A percentile compares a stretch with the other conserved stretches of the same genome.
phyloP scores from a whole-genome alignment of 2,329 filamentous ascomycete species.

The Furcasterigmium furcatum region DNA sequence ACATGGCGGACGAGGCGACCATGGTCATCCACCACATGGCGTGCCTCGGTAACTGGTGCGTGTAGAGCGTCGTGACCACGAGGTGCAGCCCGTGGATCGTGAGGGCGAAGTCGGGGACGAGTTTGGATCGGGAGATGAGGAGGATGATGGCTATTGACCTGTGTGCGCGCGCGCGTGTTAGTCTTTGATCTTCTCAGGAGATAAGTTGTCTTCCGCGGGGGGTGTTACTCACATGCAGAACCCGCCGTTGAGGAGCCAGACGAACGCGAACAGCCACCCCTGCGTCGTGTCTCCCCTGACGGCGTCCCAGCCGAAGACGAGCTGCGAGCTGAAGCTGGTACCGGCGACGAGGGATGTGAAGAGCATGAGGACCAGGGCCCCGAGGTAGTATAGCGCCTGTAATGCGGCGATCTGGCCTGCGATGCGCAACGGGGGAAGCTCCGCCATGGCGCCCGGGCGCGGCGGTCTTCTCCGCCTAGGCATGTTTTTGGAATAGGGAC shows the following conservation, averaged over 20 bases:
- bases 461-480: constrained; percentile 54
- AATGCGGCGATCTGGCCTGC: constrained; percentile 55
- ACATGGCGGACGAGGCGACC: constrained; percentile 39
- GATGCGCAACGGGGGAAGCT: constrained; percentile 59
- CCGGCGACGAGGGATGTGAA: constrained; percentile 60
- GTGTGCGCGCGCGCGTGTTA: constrained; percentile 3
- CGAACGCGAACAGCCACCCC: constrained; percentile 56
- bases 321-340: constrained; percentile 45
- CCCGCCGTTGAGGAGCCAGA: constrained; percentile 55
- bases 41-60: constrained; percentile 70
- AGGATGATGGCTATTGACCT: constrained; percentile 83
- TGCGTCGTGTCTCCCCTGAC: constrained; percentile 60
- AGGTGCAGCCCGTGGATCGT: constrained; percentile 85
- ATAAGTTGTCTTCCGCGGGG: not conserved
- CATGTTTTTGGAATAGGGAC: constrained; percentile 31
- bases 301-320: constrained; percentile 56
- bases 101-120: constrained; percentile 90
- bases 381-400: constrained; percentile 53
- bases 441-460: constrained; percentile 56
- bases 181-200: not conserved
- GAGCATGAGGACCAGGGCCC: constrained; percentile 48
- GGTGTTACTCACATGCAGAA: constrained; percentile 41
- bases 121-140: constrained; percentile 83
- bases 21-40: constrained; percentile 80
- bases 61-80: constrained; percentile 73